Evolutionary conservation across 495 filamentous ascomycete species (phyloP).

Genomic region (Tuber brumale): DNA sequence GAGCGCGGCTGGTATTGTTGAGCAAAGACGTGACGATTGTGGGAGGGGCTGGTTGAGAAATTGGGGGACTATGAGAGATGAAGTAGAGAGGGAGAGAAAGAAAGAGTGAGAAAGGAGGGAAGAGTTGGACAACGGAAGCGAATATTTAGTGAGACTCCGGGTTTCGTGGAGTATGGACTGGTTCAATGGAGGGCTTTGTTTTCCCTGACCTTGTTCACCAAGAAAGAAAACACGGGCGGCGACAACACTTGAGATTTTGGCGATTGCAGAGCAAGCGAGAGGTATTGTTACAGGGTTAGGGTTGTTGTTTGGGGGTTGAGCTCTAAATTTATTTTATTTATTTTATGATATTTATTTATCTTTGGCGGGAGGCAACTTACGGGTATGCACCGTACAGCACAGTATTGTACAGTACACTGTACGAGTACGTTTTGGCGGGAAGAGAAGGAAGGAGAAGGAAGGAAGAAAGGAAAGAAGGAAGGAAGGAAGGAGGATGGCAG

Average conservation of each 20-base stretch:
- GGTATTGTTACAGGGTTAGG: background rate
- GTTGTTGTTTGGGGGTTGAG: background rate
- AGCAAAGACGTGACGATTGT: background rate
- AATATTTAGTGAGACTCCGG: background rate
- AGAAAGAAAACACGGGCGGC: background rate
- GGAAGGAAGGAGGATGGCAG: background rate
- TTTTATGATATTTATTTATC: background rate
- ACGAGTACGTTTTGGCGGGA: background rate
- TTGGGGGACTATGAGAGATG: background rate
- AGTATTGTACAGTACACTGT: too few relatives aligned
- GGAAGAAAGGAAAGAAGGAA: background rate
- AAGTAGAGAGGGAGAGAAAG: background rate
- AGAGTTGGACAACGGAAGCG: background rate
- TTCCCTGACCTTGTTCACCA: background rate
- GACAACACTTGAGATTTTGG: background rate
- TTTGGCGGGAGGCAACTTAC: background rate
- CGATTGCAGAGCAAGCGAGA: background rate
- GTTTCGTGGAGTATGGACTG: background rate
- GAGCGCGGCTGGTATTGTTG: background rate
- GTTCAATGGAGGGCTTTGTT: background rate
- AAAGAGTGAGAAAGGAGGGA: background rate
- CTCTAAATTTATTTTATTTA: background rate
- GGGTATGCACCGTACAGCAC: background rate
- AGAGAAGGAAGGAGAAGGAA: background rate
- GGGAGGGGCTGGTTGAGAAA: background rate